phyloP scores from a whole-genome alignment of 805 yeast species.

The Candida endomychidarum region DNA sequence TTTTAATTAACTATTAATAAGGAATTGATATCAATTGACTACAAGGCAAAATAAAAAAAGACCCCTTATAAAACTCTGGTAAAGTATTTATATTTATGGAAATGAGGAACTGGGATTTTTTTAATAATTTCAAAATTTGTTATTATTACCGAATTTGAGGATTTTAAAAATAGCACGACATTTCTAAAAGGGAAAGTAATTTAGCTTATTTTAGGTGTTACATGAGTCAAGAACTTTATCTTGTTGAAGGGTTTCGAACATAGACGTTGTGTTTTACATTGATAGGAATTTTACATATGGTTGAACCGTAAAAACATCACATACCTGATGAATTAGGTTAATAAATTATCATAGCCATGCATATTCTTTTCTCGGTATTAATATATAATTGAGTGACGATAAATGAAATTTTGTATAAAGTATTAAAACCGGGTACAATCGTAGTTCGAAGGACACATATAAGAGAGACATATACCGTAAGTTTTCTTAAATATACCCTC shows the following conservation, averaged over 20 bases:
- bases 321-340: no score
- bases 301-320: no score
- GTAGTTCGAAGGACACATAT: background rate
- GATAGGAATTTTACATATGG: no score
- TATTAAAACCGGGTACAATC: slow-evolving; percentile 1
- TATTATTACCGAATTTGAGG: slow-evolving; percentile 7
- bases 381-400: background rate
- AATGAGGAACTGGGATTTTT: slow-evolving; percentile 7
- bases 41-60: background rate
- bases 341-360: no score
- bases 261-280: no score
- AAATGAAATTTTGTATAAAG: slow-evolving; percentile 3
- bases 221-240: no score
- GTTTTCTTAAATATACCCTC: background rate
- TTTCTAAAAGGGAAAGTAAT: slow-evolving; percentile 4
- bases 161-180: slow-evolving; percentile 7
- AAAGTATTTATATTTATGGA: slow-evolving; percentile 6
- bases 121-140: slow-evolving; percentile 6
- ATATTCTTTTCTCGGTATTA: no score
- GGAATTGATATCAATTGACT: slow-evolving; percentile 5
- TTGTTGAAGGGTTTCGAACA: no score
- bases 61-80: background rate
- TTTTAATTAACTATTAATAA: background rate
- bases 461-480: background rate
- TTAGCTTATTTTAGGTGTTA: slow-evolving; percentile 2